Evolutionary conservation across 371 early-diverging fungal genomes (phyloP).

Genomic region (Mucor piriformis): DNA sequence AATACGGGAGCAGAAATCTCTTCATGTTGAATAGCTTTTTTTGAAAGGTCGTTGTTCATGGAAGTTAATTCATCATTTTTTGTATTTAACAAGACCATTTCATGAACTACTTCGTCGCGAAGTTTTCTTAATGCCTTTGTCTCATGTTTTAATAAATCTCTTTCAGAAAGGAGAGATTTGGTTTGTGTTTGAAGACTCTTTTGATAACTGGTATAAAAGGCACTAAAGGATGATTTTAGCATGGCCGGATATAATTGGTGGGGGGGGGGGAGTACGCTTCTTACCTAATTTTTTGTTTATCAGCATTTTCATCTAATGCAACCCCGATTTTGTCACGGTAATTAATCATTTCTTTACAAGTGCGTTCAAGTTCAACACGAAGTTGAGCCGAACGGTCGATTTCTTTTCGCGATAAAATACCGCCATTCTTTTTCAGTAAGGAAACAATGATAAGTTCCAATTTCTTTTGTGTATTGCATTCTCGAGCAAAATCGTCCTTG

Average conservation of each 20-base stretch:
- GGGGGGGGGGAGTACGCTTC: too few relatives aligned
- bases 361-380: constrained; percentile 28
- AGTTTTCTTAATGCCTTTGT: constrained; percentile 19
- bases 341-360: constrained; percentile 29
- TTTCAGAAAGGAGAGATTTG: constrained; percentile 24
- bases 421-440: constrained; percentile 12
- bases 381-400: constrained; percentile 20
- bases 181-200: constrained; percentile 27
- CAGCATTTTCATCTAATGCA: constrained; percentile 12
- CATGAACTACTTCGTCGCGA: constrained; percentile 50
- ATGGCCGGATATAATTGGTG: too few relatives aligned
- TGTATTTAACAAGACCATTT: constrained; percentile 56
- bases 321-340: constrained; percentile 23
- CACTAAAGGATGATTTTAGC: neutral
- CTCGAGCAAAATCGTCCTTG: constrained; percentile 21
- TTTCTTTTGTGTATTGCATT: constrained; percentile 11
- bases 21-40: constrained; percentile 43
- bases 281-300: neutral
- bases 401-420: constrained; percentile 29
- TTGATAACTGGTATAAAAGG: constrained; percentile 15
- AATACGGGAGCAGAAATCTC: neutral
- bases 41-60: constrained; percentile 60
- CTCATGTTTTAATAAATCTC: constrained; percentile 28
- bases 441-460: constrained; percentile 17
- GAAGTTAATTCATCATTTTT: constrained; percentile 57